Evolutionary conservation across 2,329 filamentous ascomycete genomes (phyloP).

Genomic region (Sporothrix variecibatus): DNA sequence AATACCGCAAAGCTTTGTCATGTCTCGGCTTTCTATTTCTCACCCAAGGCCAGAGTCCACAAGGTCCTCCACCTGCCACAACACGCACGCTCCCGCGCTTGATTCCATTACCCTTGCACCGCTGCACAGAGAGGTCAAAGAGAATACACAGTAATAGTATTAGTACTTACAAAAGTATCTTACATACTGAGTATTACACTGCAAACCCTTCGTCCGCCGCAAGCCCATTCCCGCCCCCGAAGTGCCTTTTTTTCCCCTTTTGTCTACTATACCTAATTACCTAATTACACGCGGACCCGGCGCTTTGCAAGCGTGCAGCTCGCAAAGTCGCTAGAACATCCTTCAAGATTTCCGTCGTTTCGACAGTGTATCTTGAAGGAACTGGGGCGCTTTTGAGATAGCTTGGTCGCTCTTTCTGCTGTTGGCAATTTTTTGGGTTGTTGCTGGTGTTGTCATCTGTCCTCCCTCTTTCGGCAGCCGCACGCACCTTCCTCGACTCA

Average conservation of each 20-base stretch:
- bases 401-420: not conserved
- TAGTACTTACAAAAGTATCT: not conserved
- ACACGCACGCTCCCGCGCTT: not conserved
- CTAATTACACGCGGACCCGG: conserved; percentile 10
- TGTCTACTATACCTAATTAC: not conserved
- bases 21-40: conserved; percentile 2
- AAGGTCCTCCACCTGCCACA: not conserved
- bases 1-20: not conserved
- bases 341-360: not conserved
- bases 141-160: not conserved
- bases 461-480: not conserved
- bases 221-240: not conserved
- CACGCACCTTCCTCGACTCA: not conserved
- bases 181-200: not conserved
- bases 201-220: not conserved
- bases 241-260: not conserved
- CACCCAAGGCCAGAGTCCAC: not conserved
- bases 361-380: not conserved
- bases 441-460: not conserved
- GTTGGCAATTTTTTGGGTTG: not conserved
- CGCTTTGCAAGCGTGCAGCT: conserved; percentile 1
- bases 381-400: not conserved
- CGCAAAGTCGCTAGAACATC: not conserved
- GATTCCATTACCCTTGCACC: conserved; percentile 6
- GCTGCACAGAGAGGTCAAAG: too few relatives aligned